phyloP scores from a whole-genome alignment of 164 flowering plant genomes.

The Vitis rupestris region DNA sequence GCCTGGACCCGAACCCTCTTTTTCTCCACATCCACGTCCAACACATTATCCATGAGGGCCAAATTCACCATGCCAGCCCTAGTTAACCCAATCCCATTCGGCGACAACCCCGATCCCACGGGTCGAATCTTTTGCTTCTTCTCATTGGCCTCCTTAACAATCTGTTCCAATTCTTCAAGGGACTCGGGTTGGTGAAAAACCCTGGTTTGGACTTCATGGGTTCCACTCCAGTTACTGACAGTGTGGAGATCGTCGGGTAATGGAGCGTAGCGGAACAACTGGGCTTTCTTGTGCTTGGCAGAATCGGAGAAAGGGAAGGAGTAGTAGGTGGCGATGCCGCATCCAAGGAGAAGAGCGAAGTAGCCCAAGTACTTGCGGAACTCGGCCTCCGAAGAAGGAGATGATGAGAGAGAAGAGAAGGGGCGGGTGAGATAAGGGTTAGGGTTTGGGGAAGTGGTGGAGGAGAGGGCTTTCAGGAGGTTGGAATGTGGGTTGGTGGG shows the following conservation, averaged over 20 bases:
- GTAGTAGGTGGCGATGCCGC: slow-evolving; percentile 88
- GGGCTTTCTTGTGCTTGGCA: slow-evolving; percentile 94
- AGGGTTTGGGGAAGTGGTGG: slow-evolving; percentile 13
- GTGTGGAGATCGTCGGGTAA: slow-evolving; percentile 95
- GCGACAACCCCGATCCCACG: slow-evolving; percentile 91
- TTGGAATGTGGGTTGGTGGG: background rate
- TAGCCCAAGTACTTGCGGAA: slow-evolving; percentile 88
- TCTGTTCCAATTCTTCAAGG: slow-evolving; percentile 51
- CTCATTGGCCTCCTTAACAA: slow-evolving; percentile 59
- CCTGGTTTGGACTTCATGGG: slow-evolving; percentile 91
- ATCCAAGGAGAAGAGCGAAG: slow-evolving; percentile 66
- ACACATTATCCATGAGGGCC: slow-evolving; percentile 83
- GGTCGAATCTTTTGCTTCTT: slow-evolving; percentile 73
- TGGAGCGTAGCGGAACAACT: slow-evolving; percentile 85
- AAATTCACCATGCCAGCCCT: slow-evolving; percentile 92
- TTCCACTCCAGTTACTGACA: slow-evolving; percentile 96
- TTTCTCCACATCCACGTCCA: slow-evolving; percentile 84
- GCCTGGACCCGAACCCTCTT: slow-evolving; percentile 84
- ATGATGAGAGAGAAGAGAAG: slow-evolving; percentile 28
- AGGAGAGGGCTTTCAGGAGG: slow-evolving; percentile 12
- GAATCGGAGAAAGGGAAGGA: slow-evolving; percentile 87
- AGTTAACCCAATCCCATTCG: slow-evolving; percentile 89
- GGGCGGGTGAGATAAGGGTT: slow-evolving; percentile 27
- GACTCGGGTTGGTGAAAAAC: slow-evolving; percentile 79
- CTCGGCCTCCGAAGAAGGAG: slow-evolving; percentile 56